A percentile compares a stretch with the other conserved stretches of the same genome.
These are phyloP conservation scores for Triticum turgidum DNA, from an alignment of 176 grass and related monocot species.

Conservation along the genomic window DNA sequence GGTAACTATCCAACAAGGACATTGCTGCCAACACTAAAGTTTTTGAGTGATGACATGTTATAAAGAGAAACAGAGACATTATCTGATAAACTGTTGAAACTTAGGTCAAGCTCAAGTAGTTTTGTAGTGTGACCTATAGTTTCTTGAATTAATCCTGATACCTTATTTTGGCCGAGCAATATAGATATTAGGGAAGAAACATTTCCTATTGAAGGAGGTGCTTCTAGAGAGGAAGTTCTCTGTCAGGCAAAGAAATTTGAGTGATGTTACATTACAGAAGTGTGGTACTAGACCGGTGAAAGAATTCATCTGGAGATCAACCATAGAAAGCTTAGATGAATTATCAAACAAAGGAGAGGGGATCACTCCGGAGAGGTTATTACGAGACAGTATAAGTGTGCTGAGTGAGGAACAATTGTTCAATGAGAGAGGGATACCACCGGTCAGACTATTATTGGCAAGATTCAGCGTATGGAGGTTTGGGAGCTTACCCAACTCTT, in stretches of 20 bases:
- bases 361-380: not conserved
- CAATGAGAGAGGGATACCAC: not conserved
- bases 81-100: slow-evolving; percentile 10
- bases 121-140: not conserved
- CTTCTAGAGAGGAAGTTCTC: not conserved
- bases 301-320: slow-evolving; percentile 15
- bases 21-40: slow-evolving; percentile 5
- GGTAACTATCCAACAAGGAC: slow-evolving; percentile 14
- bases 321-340: not conserved
- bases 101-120: slow-evolving; percentile 9
- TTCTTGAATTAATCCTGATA: slow-evolving; percentile 12
- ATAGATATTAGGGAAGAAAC: slow-evolving; percentile 14
- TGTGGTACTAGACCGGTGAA: slow-evolving; percentile 11
- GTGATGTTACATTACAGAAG: not conserved
- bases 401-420: not conserved
- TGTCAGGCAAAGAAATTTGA: slow-evolving; percentile 5
- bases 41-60: slow-evolving; percentile 1
- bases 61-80: not conserved
- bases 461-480: slow-evolving; percentile 3
- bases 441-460: not conserved
- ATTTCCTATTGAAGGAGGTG: slow-evolving; percentile 31
- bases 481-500: not conserved
- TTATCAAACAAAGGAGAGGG: not conserved
- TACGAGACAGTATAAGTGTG: slow-evolving; percentile 10
- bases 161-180: not conserved